Base-by-base conservation (phyloP, 2,329 filamentous ascomycete genomes). In the Ascochyta koolunga region DNA sequence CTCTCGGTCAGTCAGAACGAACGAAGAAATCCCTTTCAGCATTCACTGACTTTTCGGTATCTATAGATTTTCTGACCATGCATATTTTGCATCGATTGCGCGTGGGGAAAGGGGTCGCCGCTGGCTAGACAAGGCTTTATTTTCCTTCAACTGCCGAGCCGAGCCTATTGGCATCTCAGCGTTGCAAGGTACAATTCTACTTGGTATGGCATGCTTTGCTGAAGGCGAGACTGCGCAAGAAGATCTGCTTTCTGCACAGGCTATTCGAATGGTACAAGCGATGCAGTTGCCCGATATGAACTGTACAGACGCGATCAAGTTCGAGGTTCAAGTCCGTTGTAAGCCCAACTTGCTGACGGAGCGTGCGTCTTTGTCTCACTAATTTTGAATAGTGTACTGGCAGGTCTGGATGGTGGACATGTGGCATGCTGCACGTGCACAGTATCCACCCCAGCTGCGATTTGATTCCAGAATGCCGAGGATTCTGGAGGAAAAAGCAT, bases 181-280 rank as follows among this genome's bases (percentile, higher is more conserved):
- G 16, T 29, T 52, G 9, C 49, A 52, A 46, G 49, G 41, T 7
- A 41, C 49, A 11, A 36, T 52, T 8, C 11, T 46, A 29, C 41
- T 52, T n/a, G 49, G 49, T 19, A 41, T 52, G 49, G 49, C 49
- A 41, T 52, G 41, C 42, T 45, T 52, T 40, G 21, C 29, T 6
- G 49, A 52, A 21, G 36, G 36, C 21, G 49, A 52, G 21, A 18
- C 21, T 29, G 41, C 21, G 29, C 43, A 52, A 19, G 49, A 52
- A 16, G 36, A 46, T 7, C 22, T 52, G 11, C 37, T 52, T 5
- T 45, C 49, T 19, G 49, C 41, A 3, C 41, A 52, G 24, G 49
- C 49, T 35, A 52, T 52, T 11, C 49, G 49, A 5, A 52, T 52
- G 49, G 41, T 52, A 18, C 41, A 52, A 11, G 22, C 22, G 13